Evolutionary conservation across 2,329 filamentous ascomycete species (phyloP), one percentile per base, ranked within the genome.

Genomic region (Pseudopithomyces chartarum): DNA sequence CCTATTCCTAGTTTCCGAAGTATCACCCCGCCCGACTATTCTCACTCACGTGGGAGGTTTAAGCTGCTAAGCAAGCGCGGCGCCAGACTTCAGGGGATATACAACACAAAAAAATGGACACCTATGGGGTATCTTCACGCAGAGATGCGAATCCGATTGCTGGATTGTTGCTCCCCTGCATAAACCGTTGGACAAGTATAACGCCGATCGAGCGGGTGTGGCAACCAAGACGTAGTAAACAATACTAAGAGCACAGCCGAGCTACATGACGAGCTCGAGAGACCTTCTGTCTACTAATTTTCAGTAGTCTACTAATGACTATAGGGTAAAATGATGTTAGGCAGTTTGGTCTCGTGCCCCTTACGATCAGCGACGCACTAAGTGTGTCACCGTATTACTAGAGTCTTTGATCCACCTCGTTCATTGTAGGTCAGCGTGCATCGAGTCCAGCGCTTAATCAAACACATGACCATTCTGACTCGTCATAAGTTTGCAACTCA

Each of bases 201-300:
- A 29, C 19, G 19, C 39, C 48, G 56, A 44, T 23, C n/a, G 17
- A 39, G 29, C 44, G n/a, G 29, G 17, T 43, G 17, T 20, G 19
- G 26, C 47, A 58, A 55, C 55, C 23, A 55, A 58, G 22, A 6
- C 45, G 56, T 48, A 42, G 52, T 52, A 26, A 34, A n/a, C 45
- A 26, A 39, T 47, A 50, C 34, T 23, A 2, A 29, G 12, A 3
- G 22, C 23, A 38, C 26, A 19, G 36, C 43, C 19, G 49, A n/a
- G 34, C 38, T 45, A 40, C 51, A 52, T 54, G 40, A 15, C 22
- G 22, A 33, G 13, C 19, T 38, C 11, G 17, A 8, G 11, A 17
- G n/a, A 38, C 20, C 13, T 48, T 26, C 32, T n/a, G 4, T 38
- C 12, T 48, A 32, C 17, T 13, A 19, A 19, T 13, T 6, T 13